Evolutionary conservation across 139 green algal species (phyloP), one percentile per base, ranked within the genome.

Genomic region (Eudorina sp.): DNA sequence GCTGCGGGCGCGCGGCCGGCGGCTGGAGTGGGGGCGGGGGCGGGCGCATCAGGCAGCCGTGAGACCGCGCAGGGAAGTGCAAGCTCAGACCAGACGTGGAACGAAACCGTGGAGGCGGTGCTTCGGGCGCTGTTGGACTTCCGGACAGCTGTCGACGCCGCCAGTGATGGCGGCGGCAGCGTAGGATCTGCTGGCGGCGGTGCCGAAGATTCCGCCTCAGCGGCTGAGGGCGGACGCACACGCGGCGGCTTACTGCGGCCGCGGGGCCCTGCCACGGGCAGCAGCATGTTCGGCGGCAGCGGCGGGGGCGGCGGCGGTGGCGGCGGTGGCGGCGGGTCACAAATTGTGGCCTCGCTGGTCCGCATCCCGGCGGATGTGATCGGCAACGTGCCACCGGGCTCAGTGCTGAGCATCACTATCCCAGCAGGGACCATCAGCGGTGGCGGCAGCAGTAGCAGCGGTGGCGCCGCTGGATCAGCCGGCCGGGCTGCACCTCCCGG

Each of bases 81-180:
- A n/a, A n/a, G n/a, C n/a, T n/a, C 64, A 23, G 29, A 43, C 29
- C 34, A 21, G 34, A 38, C 64, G 9, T 40, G 29, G 72, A 18
- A 18, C 41, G 74, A 45, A 4, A 51, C 76, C 7, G 76, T 46
- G 34, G 76, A 84, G 76, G 76, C 76, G 48, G 51, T 70, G 34
- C 48, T 84, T 1, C 36, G 55, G 76, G 51, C 53, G 7, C 76
- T 84, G 7, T 21, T 70, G 31, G 25, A 29, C 6, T 48, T 46
- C 4, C 18, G 36, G 34, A 21, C 38, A 53, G 76, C 13, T 29
- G 34, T 7, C 3, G 23, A 25, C 36, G 40, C 6, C 38, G 14
- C 23, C n/a, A 45, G 29, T 34, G 48, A 5, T 14, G 34, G 74
- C 29, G 74, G 51, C 76, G 53, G 16, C 36, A 34, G 51, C 0